These are phyloP conservation scores for Penicillium longicatenatum DNA, from an alignment of 495 filamentous ascomycete genomes.

Conservation along the genomic window DNA sequence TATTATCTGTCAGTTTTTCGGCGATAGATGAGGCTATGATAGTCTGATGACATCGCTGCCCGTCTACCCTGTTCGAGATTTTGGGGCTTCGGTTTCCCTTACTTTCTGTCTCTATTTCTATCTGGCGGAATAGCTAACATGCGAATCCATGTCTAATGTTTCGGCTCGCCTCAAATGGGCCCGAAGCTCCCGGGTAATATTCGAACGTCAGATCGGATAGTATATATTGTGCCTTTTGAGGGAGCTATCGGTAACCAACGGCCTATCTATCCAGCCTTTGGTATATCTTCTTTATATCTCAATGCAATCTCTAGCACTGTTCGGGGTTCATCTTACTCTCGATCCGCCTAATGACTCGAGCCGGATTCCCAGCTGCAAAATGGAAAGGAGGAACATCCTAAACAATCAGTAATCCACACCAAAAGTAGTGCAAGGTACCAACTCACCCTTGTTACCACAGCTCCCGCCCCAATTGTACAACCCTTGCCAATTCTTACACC, in stretches of 20 bases:
- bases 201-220: not conserved
- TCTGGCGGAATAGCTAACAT: not conserved
- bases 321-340: constrained; percentile 17
- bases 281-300: not conserved
- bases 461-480: constrained; percentile 73
- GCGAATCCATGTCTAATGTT: not conserved
- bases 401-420: constrained; percentile 1
- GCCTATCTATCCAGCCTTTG: not conserved
- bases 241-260: not conserved
- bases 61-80: not conserved
- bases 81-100: not conserved
- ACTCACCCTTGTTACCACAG: constrained; percentile 77
- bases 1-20: not conserved
- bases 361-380: constrained; percentile 64
- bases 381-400: constrained; percentile 58
- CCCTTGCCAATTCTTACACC: constrained; percentile 41
- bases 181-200: not conserved
- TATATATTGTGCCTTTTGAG: not conserved
- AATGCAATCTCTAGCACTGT: not conserved
- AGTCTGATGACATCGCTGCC: not conserved
- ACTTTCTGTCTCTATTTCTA: not conserved
- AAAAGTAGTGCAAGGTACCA: not conserved
- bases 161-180: not conserved
- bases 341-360: constrained; percentile 51
- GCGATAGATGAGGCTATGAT: not conserved